Conservation (phyloP, 2,329 filamentous ascomycete species). For the Botryotinia narcissicola region DNA sequence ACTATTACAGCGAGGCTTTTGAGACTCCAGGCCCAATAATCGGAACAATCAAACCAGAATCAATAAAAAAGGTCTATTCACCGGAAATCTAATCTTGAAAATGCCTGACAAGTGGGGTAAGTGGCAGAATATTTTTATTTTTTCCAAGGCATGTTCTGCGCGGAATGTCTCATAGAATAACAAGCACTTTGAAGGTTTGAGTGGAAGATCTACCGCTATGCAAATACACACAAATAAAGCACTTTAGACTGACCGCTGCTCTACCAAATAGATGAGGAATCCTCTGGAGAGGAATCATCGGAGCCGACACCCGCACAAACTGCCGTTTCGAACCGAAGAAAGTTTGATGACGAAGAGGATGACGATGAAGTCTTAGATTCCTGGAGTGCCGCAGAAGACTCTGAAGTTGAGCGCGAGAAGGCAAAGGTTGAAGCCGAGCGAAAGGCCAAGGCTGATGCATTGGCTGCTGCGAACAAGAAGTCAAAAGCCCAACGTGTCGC, state of each 20-base stretch:
- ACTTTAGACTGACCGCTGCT: constrained; percentile 36
- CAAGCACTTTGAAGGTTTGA: constrained; percentile 20
- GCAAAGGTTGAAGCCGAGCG: constrained; percentile 79
- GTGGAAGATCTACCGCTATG: constrained; percentile 26
- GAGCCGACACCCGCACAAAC: constrained; percentile 46
- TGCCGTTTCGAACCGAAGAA: constrained; percentile 44
- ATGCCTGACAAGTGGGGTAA: constrained; percentile 41
- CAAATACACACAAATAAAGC: constrained; percentile 18
- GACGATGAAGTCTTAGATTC: constrained; percentile 80
- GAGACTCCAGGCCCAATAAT: background rate
- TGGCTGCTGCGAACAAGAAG: constrained; percentile 88
- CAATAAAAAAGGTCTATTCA: background rate
- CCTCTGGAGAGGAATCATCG: constrained; percentile 41
- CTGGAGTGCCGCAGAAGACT: constrained; percentile 97
- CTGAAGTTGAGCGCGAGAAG: constrained; percentile 95
- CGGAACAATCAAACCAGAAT: background rate
- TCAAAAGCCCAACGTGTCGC: constrained; percentile 81
- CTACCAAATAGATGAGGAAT: constrained; percentile 39
- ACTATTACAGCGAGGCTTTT: background rate
- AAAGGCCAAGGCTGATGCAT: constrained; percentile 85
- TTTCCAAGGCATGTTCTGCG: background rate
- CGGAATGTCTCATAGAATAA: background rate
- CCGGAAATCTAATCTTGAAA: constrained; percentile 22
- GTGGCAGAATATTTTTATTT: constrained; percentile 30
- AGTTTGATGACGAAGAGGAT: constrained; percentile 89